Evolutionary conservation across 257 asterid genomes (phyloP).

Genomic region (Solanum lignicaule): DNA sequence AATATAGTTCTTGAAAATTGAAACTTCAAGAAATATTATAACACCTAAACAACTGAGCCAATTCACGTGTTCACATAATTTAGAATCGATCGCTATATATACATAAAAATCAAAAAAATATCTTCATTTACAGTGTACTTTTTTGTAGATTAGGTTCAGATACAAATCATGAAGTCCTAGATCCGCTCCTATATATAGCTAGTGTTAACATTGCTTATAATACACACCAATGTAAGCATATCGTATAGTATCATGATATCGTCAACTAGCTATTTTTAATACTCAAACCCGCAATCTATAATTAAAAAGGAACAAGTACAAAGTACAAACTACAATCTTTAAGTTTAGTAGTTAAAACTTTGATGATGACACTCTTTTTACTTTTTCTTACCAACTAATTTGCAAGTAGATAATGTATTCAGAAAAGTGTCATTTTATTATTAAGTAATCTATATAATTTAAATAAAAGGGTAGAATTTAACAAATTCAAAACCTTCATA

Average conservation of each 20-base stretch:
- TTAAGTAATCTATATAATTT: not conserved
- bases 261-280: no score
- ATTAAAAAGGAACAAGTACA: not conserved
- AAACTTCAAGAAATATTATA: not conserved
- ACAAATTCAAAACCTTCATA: not conserved
- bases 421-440: not conserved
- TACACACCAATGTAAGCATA: not conserved
- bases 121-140: fast-evolving
- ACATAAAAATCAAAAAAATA: no score
- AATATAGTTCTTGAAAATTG: no score
- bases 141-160: no score
- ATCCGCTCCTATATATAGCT: not conserved
- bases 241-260: not conserved
- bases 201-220: not conserved
- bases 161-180: not conserved
- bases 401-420: not conserved
- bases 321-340: no score
- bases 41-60: not conserved
- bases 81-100: fast-evolving
- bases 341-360: not conserved
- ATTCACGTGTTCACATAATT: not conserved
- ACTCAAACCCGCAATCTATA: no score
- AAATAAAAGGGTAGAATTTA: not conserved
- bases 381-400: not conserved
- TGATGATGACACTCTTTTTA: not conserved